Conservation (phyloP, 106 monocot genomes). For the Allium sativum region DNA sequence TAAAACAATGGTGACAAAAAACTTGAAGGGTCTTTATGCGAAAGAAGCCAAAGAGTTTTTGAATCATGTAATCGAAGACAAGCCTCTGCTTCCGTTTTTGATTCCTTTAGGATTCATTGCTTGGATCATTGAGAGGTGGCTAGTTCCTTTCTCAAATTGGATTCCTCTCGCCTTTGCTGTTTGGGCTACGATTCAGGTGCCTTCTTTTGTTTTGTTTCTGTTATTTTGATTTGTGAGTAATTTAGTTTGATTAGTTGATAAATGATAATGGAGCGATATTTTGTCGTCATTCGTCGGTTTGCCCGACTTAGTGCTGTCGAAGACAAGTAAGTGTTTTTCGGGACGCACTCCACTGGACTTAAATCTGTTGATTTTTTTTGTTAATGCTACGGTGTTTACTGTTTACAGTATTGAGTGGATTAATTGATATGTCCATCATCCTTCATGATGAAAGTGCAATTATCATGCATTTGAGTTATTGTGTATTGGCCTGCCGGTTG, state of each 20-base stretch:
- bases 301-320: too few relatives aligned
- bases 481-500: too few relatives aligned
- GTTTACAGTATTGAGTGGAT: too few relatives aligned
- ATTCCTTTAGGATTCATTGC: conserved; percentile 61
- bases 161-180: conserved; percentile 75
- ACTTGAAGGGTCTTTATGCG: conserved; percentile 19
- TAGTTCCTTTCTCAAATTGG: conserved; percentile 95
- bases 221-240: not conserved
- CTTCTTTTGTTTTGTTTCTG: not conserved
- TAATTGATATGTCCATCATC: too few relatives aligned
- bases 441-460: too few relatives aligned
- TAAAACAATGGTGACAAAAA: conserved; percentile 20
- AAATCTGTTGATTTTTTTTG: too few relatives aligned
- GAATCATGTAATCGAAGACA: conserved; percentile 57
- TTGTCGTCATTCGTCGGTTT: too few relatives aligned
- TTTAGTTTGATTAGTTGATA: not conserved
- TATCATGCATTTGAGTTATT: too few relatives aligned
- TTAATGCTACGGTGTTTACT: too few relatives aligned
- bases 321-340: too few relatives aligned
- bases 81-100: conserved; percentile 82
- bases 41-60: conserved; percentile 58
- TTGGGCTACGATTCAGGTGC: conserved; percentile 85
- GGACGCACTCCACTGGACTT: too few relatives aligned
- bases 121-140: conserved; percentile 80
- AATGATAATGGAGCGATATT: too few relatives aligned